phyloP scores from a whole-genome alignment of 768 basidiomycete species.

The Termitomyces sp. region DNA sequence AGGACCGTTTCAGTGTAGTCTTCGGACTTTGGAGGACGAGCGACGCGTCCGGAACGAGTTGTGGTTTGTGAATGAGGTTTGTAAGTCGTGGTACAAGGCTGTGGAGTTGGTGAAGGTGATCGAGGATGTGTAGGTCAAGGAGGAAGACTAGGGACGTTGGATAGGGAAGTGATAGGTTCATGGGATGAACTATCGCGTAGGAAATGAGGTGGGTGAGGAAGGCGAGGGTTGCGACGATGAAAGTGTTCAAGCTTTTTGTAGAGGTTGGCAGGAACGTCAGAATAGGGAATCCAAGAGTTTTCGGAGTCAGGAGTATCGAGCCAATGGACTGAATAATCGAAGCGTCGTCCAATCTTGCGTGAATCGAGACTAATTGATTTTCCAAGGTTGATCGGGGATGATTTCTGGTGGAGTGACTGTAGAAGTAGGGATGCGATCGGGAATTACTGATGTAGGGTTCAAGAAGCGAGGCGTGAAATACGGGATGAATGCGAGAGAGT shows the following conservation, averaged over 20 bases:
- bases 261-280: conserved; percentile 1
- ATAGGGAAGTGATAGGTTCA: not conserved
- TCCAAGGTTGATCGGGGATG: not conserved
- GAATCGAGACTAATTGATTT: not conserved
- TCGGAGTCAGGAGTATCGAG: conserved; percentile 1
- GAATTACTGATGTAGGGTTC: not conserved
- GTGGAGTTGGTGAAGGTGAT: conserved; percentile 5
- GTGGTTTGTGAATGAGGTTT: conserved; percentile 17
- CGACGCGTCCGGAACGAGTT: conserved; percentile 15
- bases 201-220: not conserved
- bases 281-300: conserved; percentile 11
- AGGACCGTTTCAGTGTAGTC: conserved; percentile 1
- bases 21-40: conserved; percentile 7
- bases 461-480: conserved; percentile 3
- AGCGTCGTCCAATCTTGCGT: conserved; percentile 1
- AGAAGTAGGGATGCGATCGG: not conserved
- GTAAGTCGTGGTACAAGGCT: conserved; percentile 7
- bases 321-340: conserved; percentile 8
- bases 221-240: not conserved
- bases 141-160: not conserved
- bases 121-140: no score
- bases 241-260: conserved; percentile 1
- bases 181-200: not conserved
- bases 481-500: not conserved
- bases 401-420: not conserved